These are phyloP conservation scores for Aureobasidium pullulans DNA, from an alignment of 2,329 filamentous ascomycete genomes.

Conservation along the genomic window DNA sequence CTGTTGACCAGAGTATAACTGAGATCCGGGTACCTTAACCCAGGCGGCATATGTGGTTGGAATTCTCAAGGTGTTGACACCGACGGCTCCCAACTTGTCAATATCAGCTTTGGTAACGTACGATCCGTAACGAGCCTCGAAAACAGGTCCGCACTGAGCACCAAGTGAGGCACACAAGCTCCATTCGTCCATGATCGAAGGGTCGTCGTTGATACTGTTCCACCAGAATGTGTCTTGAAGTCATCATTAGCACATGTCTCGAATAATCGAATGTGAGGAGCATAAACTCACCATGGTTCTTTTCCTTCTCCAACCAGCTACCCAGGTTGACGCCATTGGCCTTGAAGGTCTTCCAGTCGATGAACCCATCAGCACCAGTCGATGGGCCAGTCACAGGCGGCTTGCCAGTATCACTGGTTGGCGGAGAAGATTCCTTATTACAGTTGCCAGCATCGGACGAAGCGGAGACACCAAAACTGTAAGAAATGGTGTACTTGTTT, in stretches of 20 bases:
- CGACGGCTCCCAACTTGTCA: constrained; percentile 27
- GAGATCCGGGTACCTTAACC: constrained; percentile 29
- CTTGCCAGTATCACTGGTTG: neutral
- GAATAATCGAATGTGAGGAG: too few species aligned
- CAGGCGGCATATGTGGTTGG: constrained; percentile 32
- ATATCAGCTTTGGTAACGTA: constrained; percentile 27
- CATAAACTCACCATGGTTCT: neutral
- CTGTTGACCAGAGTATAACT: constrained; percentile 30
- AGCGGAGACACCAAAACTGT: constrained; percentile 17
- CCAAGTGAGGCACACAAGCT: constrained; percentile 27
- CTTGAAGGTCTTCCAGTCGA: constrained; percentile 20
- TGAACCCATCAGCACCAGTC: constrained; percentile 13
- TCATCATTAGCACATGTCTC: too few species aligned
- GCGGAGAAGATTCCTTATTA: constrained; percentile 9
- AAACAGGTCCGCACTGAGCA: constrained; percentile 22
- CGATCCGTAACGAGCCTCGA: constrained; percentile 26
- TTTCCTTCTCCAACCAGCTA: constrained; percentile 30
- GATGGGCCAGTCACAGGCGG: neutral
- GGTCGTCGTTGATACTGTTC: constrained; percentile 18
- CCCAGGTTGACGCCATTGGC: constrained; percentile 25
- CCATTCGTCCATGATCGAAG: constrained; percentile 28
- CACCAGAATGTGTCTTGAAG: constrained; percentile 21
- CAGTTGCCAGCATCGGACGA: constrained; percentile 15
- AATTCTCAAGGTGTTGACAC: constrained; percentile 29
- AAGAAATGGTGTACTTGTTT: constrained; percentile 17